phyloP scores from a whole-genome alignment of 345 rosid species.

The Eucalyptus regnans region DNA sequence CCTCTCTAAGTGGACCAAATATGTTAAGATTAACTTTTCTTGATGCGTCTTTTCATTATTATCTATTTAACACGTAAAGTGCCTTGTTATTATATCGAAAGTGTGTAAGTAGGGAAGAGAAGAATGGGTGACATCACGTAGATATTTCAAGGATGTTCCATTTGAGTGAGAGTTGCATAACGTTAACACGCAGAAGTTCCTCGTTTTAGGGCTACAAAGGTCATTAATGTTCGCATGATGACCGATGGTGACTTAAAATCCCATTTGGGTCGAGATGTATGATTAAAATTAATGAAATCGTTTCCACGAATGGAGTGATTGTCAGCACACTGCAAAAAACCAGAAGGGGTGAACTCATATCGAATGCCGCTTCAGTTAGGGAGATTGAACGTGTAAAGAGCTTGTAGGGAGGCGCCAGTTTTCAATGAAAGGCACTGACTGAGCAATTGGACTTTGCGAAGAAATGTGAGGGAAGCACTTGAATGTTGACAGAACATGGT shows the following conservation, averaged over 20 bases:
- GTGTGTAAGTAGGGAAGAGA: not conserved
- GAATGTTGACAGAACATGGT: not conserved
- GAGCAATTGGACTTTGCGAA: not conserved
- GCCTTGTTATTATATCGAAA: not conserved
- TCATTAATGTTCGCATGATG: not conserved
- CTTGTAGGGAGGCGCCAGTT: not conserved
- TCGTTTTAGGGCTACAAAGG: not conserved
- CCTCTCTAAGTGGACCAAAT: not conserved
- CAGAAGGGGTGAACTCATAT: not conserved
- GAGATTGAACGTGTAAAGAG: not conserved
- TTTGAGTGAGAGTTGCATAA: not conserved
- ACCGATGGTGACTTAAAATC: not conserved
- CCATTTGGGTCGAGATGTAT: not conserved
- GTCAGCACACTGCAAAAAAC: not conserved
- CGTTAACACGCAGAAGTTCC: not conserved
- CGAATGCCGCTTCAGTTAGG: not conserved
- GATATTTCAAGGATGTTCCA: not conserved
- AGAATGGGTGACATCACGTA: not conserved
- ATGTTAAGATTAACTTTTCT: not conserved
- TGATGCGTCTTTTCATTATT: not conserved
- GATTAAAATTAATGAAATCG: not conserved
- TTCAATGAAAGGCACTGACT: not conserved
- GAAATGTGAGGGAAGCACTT: not conserved
- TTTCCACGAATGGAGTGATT: not conserved
- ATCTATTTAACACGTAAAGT: not conserved